These are phyloP conservation scores for Candida xiaguanensis DNA, from an alignment of 805 yeast genomes.

Conservation along the genomic window DNA sequence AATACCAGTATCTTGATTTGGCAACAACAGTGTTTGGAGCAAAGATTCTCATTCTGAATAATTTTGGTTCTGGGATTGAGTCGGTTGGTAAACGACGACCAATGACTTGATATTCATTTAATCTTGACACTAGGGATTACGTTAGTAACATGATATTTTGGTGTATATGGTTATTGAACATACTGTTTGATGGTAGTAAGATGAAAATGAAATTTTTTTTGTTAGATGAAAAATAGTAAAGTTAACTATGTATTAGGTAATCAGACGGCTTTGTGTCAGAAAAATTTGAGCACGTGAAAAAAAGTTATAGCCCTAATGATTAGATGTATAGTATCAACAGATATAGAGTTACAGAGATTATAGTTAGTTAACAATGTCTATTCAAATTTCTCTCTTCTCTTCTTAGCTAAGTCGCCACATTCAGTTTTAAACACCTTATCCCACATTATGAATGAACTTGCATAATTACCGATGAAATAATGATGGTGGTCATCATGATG, in stretches of 20 bases:
- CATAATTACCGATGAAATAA: conserved; percentile 92
- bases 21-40: conserved; percentile 99
- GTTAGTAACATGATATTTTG: conserved; percentile 19
- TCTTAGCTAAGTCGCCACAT: conserved; percentile 79
- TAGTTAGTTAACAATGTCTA: conserved; percentile 34
- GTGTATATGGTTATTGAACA: background rate
- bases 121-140: conserved; percentile 66
- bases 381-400: conserved; percentile 65
- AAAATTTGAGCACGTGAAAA: background rate
- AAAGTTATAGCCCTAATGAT: conserved; percentile 2
- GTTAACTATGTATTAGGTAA: conserved; percentile 3
- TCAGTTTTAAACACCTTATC: conserved; percentile 86
- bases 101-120: conserved; percentile 98
- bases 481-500: conserved; percentile 98
- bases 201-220: conserved; percentile 3
- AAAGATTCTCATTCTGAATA: conserved; percentile 99
- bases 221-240: background rate
- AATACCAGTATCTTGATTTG: conserved; percentile 99
- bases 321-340: background rate
- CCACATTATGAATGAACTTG: conserved; percentile 96
- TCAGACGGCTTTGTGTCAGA: background rate
- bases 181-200: conserved; percentile 7
- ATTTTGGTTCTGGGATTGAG: conserved; percentile 98
- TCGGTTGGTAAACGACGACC: conserved; percentile 99
- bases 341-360: no score